Percentiles rank a stretch among this genome's conserved stretches.
Evolutionary conservation across 441 rosid genomes (phyloP).

Genomic region (Manihot esculenta): DNA sequence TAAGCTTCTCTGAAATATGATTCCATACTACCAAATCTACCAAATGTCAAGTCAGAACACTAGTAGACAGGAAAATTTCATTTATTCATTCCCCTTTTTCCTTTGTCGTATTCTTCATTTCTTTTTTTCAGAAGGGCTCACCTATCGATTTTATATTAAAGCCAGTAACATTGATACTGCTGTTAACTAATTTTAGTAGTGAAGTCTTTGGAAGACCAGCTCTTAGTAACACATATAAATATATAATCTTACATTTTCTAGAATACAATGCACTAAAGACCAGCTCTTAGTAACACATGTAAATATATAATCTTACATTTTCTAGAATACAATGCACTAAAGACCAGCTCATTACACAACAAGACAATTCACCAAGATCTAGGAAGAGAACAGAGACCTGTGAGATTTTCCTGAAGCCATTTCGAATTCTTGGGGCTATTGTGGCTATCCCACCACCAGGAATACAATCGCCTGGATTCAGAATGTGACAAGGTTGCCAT

Average conservation of each 20-base stretch:
- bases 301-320: too few relatives aligned
- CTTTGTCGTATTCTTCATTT: background rate
- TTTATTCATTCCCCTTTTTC: background rate
- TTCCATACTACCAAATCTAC: background rate
- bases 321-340: background rate
- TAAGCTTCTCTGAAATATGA: background rate
- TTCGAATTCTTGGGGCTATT: slow-evolving; percentile 88
- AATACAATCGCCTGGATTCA: slow-evolving; percentile 67
- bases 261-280: background rate
- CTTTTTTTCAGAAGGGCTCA: background rate
- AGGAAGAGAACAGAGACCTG: slow-evolving; percentile 50
- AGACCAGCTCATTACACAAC: background rate
- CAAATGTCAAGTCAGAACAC: background rate
- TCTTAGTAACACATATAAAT: background rate
- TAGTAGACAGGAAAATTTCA: background rate
- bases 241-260: too few relatives aligned
- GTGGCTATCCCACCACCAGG: slow-evolving; percentile 99
- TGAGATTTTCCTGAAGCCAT: slow-evolving; percentile 97
- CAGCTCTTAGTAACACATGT: background rate
- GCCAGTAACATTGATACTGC: background rate
- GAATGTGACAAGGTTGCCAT: slow-evolving; percentile 59
- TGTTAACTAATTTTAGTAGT: background rate
- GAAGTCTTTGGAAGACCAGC: background rate
- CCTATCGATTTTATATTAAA: background rate
- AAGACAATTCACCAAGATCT: background rate